Evolutionary conservation across 225 moss, liverwort and hornwort species (phyloP).

Genomic region (Bryoerythrophyllum caledonicum): DNA sequence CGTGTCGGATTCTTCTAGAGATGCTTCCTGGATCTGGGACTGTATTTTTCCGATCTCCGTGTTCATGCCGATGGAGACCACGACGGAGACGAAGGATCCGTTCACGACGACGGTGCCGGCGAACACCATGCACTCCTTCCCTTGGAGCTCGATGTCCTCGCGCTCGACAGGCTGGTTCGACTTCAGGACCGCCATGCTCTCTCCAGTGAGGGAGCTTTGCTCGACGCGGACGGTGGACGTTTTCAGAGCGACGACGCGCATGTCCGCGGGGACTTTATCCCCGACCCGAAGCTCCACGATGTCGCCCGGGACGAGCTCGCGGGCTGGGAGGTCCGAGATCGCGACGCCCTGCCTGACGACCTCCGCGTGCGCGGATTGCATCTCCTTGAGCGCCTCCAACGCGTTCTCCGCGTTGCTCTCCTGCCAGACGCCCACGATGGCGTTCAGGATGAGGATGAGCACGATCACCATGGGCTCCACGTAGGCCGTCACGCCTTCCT

Average conservation of each 20-base stretch:
- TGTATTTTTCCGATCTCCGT: constrained; percentile 98
- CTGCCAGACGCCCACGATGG: constrained; percentile 94
- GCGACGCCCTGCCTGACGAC: constrained; percentile 60
- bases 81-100: constrained; percentile 79
- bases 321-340: constrained; percentile 66
- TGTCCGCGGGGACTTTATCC: constrained; percentile 90
- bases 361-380: constrained; percentile 94
- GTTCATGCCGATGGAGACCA: constrained; percentile 76
- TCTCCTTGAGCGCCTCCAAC: constrained; percentile 82
- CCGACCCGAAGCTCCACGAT: constrained; percentile 89
- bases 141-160: constrained; percentile 82
- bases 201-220: constrained; percentile 90
- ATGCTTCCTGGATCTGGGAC: constrained; percentile 85
- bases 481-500: constrained; percentile 60
- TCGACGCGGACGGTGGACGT: constrained; percentile 87
- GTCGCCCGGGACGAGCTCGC: constrained; percentile 93
- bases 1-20: constrained; percentile 80
- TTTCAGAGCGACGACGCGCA: constrained; percentile 71
- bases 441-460: constrained; percentile 80
- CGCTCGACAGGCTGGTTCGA: constrained; percentile 49
- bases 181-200: constrained; percentile 88
- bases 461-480: constrained; percentile 90
- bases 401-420: constrained; percentile 94
- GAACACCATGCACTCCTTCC: constrained; percentile 85
- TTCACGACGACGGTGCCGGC: constrained; percentile 88